Evolutionary conservation across 139 green algal genomes (phyloP).

Genomic region (Asterochloris sp.): DNA sequence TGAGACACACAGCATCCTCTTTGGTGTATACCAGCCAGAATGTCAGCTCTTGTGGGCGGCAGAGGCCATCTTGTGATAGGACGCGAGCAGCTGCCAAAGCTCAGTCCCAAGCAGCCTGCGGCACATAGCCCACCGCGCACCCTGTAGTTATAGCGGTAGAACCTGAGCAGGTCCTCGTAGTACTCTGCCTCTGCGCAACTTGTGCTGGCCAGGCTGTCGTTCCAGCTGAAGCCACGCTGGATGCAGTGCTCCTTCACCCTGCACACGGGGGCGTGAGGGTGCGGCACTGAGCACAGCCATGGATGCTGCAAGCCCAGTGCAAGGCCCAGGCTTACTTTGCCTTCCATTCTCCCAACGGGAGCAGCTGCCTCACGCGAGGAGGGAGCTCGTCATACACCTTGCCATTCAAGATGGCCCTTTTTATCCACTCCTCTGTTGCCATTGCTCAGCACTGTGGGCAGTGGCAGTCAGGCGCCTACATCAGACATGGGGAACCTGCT

Average conservation of each 20-base stretch:
- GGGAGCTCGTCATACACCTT: constrained; percentile 73
- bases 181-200: constrained; percentile 81
- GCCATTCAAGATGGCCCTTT: constrained; percentile 45
- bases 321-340: constrained; percentile 26
- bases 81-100: no score
- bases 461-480: no score
- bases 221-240: constrained; percentile 67
- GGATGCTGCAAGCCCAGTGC: background rate
- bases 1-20: no score
- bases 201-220: constrained; percentile 47
- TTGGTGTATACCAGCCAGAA: no score
- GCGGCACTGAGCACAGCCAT: background rate
- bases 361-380: constrained; percentile 32
- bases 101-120: background rate
- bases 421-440: constrained; percentile 63
- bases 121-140: constrained; percentile 29
- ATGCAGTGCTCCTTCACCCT: constrained; percentile 87
- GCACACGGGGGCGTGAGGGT: background rate
- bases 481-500: no score
- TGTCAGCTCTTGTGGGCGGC: no score
- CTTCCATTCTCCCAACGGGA: constrained; percentile 49
- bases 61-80: no score
- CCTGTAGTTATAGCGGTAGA: constrained; percentile 63
- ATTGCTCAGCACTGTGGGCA: constrained; percentile 22
- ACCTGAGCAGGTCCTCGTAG: constrained; percentile 82